These are phyloP conservation scores for Chrysochromulina parva DNA, from an alignment of 78 protist genomes.

Conservation along the genomic window DNA sequence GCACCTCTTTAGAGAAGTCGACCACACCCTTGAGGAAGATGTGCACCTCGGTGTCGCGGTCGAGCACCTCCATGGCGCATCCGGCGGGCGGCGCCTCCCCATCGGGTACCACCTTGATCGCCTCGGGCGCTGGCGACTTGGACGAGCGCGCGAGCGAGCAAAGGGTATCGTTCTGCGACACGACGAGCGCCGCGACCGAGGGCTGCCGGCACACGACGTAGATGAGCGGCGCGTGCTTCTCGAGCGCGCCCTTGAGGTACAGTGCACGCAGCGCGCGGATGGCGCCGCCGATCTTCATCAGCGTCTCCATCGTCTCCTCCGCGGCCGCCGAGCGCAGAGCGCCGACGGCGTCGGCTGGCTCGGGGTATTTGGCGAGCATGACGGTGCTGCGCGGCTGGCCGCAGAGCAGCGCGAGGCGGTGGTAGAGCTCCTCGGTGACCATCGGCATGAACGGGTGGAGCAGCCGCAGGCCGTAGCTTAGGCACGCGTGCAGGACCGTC, in stretches of 20 bases:
- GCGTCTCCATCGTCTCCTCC: background rate
- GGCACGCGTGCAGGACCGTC: constrained; percentile 65
- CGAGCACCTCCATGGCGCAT: background rate
- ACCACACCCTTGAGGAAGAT: constrained; percentile 15
- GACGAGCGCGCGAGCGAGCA: background rate
- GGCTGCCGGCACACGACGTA: background rate
- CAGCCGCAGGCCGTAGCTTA: constrained; percentile 85
- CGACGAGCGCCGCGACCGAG: background rate
- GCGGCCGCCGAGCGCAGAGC: background rate
- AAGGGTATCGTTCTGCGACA: background rate
- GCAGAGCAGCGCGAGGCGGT: background rate
- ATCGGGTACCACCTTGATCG: too few relatives aligned
- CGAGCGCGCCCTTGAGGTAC: background rate
- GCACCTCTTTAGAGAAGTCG: background rate
- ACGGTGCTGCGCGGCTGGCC: background rate
- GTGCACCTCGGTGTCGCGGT: constrained; percentile 2
- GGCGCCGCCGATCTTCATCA: background rate
- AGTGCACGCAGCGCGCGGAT: background rate
- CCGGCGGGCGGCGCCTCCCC: too few relatives aligned
- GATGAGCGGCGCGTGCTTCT: background rate
- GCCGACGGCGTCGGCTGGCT: background rate
- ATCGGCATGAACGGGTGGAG: constrained; percentile 98
- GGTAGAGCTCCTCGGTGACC: constrained; percentile 80
- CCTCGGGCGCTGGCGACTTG: background rate
- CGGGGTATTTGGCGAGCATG: background rate